Percentiles rank a stretch among this genome's conserved stretches.
Evolutionary conservation across 2,329 filamentous ascomycete species (phyloP).

Genomic region (Calcarisporium arbuscula): DNA sequence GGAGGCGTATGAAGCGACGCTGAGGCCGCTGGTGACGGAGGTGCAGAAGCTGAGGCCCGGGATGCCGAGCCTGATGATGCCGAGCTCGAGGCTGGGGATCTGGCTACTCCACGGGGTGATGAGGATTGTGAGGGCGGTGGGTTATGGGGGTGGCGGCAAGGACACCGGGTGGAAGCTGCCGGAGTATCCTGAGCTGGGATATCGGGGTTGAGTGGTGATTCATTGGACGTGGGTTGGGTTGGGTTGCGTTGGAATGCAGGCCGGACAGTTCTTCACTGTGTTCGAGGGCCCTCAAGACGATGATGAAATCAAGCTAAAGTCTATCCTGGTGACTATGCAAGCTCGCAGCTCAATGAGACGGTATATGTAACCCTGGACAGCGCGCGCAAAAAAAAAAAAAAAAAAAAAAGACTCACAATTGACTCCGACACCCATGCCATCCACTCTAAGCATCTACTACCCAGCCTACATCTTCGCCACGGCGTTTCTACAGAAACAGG

Average conservation of each 20-base stretch:
- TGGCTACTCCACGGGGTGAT: background rate
- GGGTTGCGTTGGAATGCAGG: too few species aligned
- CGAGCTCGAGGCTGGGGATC: background rate
- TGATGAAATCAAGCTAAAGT: too few species aligned
- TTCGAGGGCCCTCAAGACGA: too few species aligned
- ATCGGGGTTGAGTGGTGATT: too few species aligned
- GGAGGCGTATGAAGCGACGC: constrained; percentile 30
- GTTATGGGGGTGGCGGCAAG: background rate
- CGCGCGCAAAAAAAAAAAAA: too few species aligned
- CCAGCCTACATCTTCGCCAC: constrained; percentile 13
- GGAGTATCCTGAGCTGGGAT: background rate
- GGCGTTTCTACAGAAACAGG: constrained; percentile 20
- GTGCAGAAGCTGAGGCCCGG: background rate
- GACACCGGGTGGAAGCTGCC: constrained; percentile 2
- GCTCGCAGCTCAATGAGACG: too few species aligned
- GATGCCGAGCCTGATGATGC: background rate
- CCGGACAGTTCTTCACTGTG: too few species aligned
- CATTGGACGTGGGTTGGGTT: too few species aligned
- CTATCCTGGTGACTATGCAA: too few species aligned
- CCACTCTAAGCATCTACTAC: background rate
- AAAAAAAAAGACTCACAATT: too few species aligned
- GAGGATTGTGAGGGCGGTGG: background rate
- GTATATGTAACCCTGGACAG: too few species aligned
- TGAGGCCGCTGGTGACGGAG: constrained; percentile 15
- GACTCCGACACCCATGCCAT: background rate